Evolutionary conservation across 495 filamentous ascomycete species (phyloP), one percentile per base, ranked within the genome.

Genomic region (Entonaema liquescens): DNA sequence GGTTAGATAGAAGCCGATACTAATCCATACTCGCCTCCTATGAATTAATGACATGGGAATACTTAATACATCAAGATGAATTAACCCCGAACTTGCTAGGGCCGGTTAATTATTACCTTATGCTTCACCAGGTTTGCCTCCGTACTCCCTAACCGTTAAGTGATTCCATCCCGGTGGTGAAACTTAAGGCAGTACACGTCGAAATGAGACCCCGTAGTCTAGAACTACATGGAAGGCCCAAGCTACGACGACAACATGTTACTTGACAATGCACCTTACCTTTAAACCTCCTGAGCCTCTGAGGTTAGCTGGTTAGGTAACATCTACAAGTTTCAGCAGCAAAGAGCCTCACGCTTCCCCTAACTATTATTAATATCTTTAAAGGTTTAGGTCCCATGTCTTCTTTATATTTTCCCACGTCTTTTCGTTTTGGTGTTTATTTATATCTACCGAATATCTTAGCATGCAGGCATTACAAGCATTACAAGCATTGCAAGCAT

Each of bases 121-220:
- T 47, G 42, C 42, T 23, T 47, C 42, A 47, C 42, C 42, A 47
- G 42, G 17, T 47, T 47, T 11, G 2, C 42, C 19, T 47, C 23
- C 17, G 23, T 21, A 23, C 42, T 47, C 12, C 42, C 42, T 9
- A 47, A 47, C 42, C 42, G 17, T 25, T 31, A 38, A 31, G 36
- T 38, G 33, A 55, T 65, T 40, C 38, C 35, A 59, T 64, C 33
- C 44, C 49, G 28, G 50, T 72, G 63, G 63, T 72, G 69, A 72
- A 72, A 72, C 69, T 71, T 56, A 44, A 36, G 35, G 17, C 40
- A 50, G 52, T 42, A 59, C 52, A 36, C 23, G 33, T 62, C 17
- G 59, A 71, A 58, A 62, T 67, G 62, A 66, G 58, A 53, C 42
- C 42, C 42, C 42, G 19, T 47, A 47, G 17, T 47, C 42, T 47